Evolutionary conservation across 2,329 filamentous ascomycete genomes (phyloP).

Genomic region (Talaromyces rugulosus): DNA sequence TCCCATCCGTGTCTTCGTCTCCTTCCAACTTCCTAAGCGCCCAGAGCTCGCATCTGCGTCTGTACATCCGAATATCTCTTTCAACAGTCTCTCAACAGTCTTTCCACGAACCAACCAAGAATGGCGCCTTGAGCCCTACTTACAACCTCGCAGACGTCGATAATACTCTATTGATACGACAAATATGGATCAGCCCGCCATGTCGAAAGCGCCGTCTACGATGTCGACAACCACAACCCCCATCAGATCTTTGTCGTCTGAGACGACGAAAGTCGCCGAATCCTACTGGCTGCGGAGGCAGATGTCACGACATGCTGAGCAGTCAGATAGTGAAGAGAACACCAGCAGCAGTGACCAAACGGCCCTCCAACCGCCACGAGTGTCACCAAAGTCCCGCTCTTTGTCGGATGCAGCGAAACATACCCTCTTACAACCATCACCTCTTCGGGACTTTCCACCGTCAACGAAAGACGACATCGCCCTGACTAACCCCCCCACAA

Average conservation of each 20-base stretch:
- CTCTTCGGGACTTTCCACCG: constrained; percentile 49
- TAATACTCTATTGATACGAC: background rate
- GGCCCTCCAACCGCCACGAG: constrained; percentile 17
- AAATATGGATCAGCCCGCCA: background rate
- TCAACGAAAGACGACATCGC: constrained; percentile 65
- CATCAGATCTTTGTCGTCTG: background rate
- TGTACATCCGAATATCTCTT: background rate
- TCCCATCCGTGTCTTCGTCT: background rate
- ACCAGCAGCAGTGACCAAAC: constrained; percentile 6
- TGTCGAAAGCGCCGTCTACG: background rate
- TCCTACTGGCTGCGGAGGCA: constrained; percentile 13
- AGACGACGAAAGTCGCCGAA: constrained; percentile 10
- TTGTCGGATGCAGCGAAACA: constrained; percentile 62
- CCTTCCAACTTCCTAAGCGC: background rate
- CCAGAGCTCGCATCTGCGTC: background rate
- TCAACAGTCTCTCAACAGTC: background rate
- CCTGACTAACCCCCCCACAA: constrained; percentile 56
- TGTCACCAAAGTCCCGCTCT: constrained; percentile 55
- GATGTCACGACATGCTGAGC: constrained; percentile 7
- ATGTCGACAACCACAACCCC: background rate
- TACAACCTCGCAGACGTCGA: background rate
- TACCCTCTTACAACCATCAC: constrained; percentile 57
- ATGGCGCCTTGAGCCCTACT: background rate
- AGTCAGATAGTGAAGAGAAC: constrained; percentile 10
- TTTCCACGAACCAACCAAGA: background rate